Evolutionary conservation across 2,329 filamentous ascomycete species (phyloP).

Genomic region (Colletotrichum incanum): DNA sequence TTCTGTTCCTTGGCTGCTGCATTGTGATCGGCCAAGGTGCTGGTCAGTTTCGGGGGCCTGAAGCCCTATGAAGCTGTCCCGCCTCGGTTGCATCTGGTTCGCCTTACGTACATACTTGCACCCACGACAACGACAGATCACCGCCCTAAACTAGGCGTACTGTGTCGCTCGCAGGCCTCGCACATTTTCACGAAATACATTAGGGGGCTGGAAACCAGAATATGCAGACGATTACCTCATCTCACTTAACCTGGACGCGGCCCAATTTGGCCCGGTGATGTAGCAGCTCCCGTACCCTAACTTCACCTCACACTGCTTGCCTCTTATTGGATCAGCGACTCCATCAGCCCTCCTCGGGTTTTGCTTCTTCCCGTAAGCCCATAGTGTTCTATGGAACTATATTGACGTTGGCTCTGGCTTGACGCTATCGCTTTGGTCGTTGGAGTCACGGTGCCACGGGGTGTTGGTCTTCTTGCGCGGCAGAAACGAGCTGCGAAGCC

Average conservation of each 20-base stretch:
- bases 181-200: neutral
- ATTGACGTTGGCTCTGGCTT: neutral
- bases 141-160: neutral
- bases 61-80: slow-evolving; percentile 15
- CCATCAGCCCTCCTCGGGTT: neutral
- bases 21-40: neutral
- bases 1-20: slow-evolving; percentile 12
- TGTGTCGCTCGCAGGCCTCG: neutral
- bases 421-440: neutral
- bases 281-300: neutral
- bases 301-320: neutral
- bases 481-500: slow-evolving; percentile 4
- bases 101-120: slow-evolving; percentile 27
- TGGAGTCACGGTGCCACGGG: neutral
- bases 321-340: neutral
- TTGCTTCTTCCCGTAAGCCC: neutral
- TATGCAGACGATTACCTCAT: slow-evolving; percentile 27
- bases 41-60: neutral
- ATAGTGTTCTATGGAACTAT: neutral
- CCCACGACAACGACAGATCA: slow-evolving; percentile 13
- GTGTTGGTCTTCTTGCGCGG: slow-evolving; percentile 3
- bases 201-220: slow-evolving; percentile 18
- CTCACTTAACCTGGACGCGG: slow-evolving; percentile 7
- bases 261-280: slow-evolving; percentile 6
- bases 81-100: slow-evolving; percentile 27